Evolutionary conservation across 805 yeast species (phyloP).

Genomic region (Tetrapisispora iriomotensis): DNA sequence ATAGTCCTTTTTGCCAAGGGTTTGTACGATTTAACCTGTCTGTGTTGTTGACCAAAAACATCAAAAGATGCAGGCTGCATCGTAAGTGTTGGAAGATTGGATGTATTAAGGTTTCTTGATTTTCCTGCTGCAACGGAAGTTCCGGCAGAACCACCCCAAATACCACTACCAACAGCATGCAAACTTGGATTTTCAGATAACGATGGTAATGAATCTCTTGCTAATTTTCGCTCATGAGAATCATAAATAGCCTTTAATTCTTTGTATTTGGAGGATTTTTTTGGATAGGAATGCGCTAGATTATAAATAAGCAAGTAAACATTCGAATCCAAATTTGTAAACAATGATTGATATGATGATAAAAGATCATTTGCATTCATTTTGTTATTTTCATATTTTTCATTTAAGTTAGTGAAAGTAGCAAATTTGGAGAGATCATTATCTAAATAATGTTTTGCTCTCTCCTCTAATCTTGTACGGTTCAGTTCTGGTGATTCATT

Average conservation of each 20-base stretch:
- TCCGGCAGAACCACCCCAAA: constrained; percentile 22
- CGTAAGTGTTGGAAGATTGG: constrained; percentile 28
- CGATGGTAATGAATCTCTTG: constrained; percentile 22
- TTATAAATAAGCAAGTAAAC: constrained; percentile 50
- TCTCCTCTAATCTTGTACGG: constrained; percentile 60
- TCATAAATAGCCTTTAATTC: constrained; percentile 29
- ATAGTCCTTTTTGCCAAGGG: neutral
- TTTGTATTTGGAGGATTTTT: constrained; percentile 35
- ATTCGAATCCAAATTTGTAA: constrained; percentile 39
- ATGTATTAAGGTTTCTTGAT: constrained; percentile 1
- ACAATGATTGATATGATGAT: constrained; percentile 39
- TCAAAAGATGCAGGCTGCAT: constrained; percentile 14
- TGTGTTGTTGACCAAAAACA: constrained; percentile 11
- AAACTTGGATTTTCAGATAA: constrained; percentile 12
- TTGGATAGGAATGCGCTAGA: constrained; percentile 45
- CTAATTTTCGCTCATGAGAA: constrained; percentile 19
- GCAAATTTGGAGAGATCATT: constrained; percentile 40
- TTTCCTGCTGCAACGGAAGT: constrained; percentile 4
- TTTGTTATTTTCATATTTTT: constrained; percentile 36
- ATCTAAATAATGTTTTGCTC: constrained; percentile 71
- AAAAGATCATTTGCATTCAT: constrained; percentile 42
- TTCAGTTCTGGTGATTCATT: constrained; percentile 36
- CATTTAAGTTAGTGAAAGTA: constrained; percentile 42
- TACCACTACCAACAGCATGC: constrained; percentile 17
- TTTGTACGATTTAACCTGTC: constrained; percentile 1